phyloP scores from a whole-genome alignment of 2,329 filamentous ascomycete genomes.

The Metarhizium rileyi region DNA sequence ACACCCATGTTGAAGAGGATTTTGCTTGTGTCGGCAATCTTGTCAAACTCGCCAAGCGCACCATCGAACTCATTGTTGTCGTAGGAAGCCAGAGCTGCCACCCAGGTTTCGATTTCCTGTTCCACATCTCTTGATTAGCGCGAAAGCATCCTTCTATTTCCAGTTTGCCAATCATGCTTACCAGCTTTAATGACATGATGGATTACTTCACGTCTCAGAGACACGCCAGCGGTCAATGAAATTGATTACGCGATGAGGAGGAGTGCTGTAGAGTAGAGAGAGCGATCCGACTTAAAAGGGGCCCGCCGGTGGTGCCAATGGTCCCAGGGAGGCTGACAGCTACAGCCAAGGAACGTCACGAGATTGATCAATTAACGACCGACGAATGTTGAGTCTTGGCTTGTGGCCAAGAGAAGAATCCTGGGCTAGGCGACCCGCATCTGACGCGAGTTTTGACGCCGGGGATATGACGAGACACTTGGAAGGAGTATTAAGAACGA shows the following conservation, averaged over 20 bases:
- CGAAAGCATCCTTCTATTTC: not conserved
- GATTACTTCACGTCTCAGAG: not conserved
- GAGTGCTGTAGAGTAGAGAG: not conserved
- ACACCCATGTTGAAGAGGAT: constrained; percentile 98
- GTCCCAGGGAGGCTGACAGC: not conserved
- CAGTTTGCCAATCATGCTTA: constrained; percentile 21
- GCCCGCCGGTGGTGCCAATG: not conserved
- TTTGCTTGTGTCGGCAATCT: constrained; percentile 90
- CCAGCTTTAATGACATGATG: constrained; percentile 52
- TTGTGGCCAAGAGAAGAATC: not conserved
- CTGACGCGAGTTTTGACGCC: not conserved
- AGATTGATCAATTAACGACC: not conserved
- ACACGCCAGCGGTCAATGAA: constrained; percentile 3
- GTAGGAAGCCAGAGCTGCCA: constrained; percentile 79
- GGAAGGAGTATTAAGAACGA: constrained; percentile 1
- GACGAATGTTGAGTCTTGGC: constrained; percentile 1
- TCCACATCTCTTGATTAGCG: not conserved
- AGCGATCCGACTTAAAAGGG: too few relatives aligned
- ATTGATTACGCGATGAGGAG: not conserved
- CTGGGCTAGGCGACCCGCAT: not conserved
- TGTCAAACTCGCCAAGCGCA: constrained; percentile 71
- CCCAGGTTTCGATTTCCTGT: constrained; percentile 99
- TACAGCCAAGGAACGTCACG: not conserved
- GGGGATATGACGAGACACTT: not conserved
- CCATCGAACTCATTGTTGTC: constrained; percentile 98